phyloP scores from a whole-genome alignment of 768 basidiomycete species.

The Suillus bovinus region DNA sequence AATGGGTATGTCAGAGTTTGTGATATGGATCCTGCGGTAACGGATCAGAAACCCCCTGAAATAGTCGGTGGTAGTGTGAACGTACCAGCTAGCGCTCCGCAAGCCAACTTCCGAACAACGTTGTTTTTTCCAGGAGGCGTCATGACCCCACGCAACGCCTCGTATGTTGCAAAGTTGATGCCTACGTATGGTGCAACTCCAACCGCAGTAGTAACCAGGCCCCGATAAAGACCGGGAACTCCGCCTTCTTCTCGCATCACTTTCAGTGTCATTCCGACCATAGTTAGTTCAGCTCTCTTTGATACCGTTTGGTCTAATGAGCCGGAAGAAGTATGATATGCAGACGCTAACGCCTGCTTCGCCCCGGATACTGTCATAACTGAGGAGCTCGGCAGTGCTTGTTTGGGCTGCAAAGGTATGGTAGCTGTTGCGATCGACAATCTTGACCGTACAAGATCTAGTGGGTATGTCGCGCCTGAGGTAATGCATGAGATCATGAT shows the following conservation, averaged over 20 bases:
- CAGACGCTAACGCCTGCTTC: slow-evolving; percentile 28
- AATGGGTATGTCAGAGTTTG: slow-evolving; percentile 96
- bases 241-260: slow-evolving; percentile 94
- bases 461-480: slow-evolving; percentile 82
- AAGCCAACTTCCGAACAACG: slow-evolving; percentile 68
- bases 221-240: slow-evolving; percentile 82
- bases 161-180: slow-evolving; percentile 95
- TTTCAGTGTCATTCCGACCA: slow-evolving; percentile 88
- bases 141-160: slow-evolving; percentile 70
- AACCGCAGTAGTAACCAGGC: slow-evolving; percentile 78
- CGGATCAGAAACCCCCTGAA: slow-evolving; percentile 11
- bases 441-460: slow-evolving; percentile 91
- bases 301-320: slow-evolving; percentile 36
- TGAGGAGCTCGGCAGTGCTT: slow-evolving; percentile 21
- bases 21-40: slow-evolving; percentile 71
- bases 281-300: slow-evolving; percentile 58
- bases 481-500: slow-evolving; percentile 10
- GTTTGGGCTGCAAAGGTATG: slow-evolving; percentile 42
- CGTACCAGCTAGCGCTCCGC: slow-evolving; percentile 85
- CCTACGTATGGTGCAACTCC: slow-evolving; percentile 91
- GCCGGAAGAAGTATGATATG: slow-evolving; percentile 54
- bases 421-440: slow-evolving; percentile 94
- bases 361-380: slow-evolving; percentile 21
- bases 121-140: slow-evolving; percentile 81
- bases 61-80: slow-evolving; percentile 10